These are phyloP conservation scores for Hamiltosporidium tvaerminnensis DNA, from an alignment of 371 early-diverging fungal species.

Conservation along the genomic window DNA sequence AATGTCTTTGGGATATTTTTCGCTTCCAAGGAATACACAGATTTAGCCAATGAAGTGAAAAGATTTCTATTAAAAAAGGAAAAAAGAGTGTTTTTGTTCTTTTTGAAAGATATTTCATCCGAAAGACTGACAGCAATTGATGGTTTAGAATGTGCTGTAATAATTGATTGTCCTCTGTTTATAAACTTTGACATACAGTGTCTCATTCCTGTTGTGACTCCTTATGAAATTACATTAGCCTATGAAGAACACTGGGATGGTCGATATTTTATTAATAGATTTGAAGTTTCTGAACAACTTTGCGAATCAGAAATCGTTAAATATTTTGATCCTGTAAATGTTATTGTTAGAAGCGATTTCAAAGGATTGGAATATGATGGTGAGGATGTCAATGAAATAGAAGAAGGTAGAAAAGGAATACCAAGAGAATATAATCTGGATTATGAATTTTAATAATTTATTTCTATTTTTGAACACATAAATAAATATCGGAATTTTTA, in stretches of 20 bases:
- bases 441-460: too few species aligned
- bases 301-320: too few species aligned
- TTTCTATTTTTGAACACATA: too few species aligned
- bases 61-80: constrained; percentile 4
- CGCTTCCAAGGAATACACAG: constrained; percentile 14
- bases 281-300: too few species aligned
- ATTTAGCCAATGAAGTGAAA: constrained; percentile 15
- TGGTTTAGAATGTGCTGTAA: constrained; percentile 33
- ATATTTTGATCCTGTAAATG: too few species aligned
- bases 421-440: too few species aligned
- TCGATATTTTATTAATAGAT: constrained; percentile 8
- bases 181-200: constrained; percentile 21
- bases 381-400: too few species aligned
- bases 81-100: constrained; percentile 26
- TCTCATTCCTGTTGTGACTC: constrained; percentile 36
- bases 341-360: too few species aligned
- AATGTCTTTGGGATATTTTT: constrained; percentile 33
- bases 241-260: constrained; percentile 22
- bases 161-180: constrained; percentile 43
- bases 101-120: constrained; percentile 34
- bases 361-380: too few species aligned
- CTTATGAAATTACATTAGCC: constrained; percentile 23
- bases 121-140: constrained; percentile 39
- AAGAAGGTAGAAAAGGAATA: too few species aligned
- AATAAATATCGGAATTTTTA: too few species aligned